These are phyloP conservation scores for Malus sieversii DNA, from an alignment of 306 rosid species.

Conservation along the genomic window DNA sequence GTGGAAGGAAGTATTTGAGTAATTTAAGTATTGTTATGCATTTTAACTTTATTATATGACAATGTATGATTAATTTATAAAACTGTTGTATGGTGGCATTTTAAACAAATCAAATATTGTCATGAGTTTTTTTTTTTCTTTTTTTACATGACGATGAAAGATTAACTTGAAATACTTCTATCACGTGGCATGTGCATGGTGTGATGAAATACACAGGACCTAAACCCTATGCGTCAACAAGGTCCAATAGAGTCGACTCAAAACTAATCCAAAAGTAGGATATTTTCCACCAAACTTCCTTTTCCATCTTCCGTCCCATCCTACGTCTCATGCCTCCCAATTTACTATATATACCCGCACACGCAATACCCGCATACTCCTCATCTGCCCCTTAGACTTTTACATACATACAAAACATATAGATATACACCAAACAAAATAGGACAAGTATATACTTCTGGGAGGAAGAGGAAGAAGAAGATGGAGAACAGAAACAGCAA, in stretches of 20 bases:
- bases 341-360: not conserved
- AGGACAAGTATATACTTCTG: not conserved
- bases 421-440: not conserved
- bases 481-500: constrained; percentile 27
- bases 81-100: no score
- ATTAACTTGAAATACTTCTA: no score
- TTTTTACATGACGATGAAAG: no score
- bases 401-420: not conserved
- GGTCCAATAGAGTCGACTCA: constrained; percentile 46
- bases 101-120: no score
- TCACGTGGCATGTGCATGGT: not conserved
- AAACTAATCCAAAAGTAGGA: constrained; percentile 23
- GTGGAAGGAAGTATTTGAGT: no score
- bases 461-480: constrained; percentile 21
- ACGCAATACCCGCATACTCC: not conserved
- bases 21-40: no score
- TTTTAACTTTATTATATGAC: no score
- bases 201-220: not conserved
- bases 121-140: not conserved
- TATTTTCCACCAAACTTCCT: constrained; percentile 45
- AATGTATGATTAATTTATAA: no score
- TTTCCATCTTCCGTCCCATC: constrained; percentile 22
- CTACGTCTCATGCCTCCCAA: constrained; percentile 37
- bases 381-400: not conserved
- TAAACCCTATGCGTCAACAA: constrained; percentile 7